Evolutionary conservation across 164 flowering plant genomes (phyloP), one percentile per base, ranked within the genome.

Genomic region (Santalum album): DNA sequence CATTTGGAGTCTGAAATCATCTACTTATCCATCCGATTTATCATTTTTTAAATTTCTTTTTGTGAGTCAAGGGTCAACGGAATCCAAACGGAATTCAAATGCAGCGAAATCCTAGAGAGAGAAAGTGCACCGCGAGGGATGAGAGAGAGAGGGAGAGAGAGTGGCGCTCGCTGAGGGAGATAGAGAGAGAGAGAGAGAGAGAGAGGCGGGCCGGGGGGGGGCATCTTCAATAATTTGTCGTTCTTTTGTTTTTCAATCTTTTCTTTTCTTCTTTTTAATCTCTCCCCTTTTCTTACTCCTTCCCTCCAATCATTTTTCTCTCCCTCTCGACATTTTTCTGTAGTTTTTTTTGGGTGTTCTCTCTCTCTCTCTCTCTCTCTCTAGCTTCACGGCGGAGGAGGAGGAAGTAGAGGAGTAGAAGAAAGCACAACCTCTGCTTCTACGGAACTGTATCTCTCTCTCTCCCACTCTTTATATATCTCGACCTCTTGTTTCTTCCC

Each of bases 401-500:
- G 23, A 66, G 76, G 76, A 72, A 69, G 76, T 54, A 62, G 76
- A 72, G 39, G 70, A 72, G 79, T 75, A 49, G 59, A 75, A 72
- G 79, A 61, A 75, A 72, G 49, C 62, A 54, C 59, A 65, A 32
- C 42, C 75, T 65, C 67, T 53, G 46, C 75, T 75, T 72, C 72
- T 69, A 72, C 79, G 76, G 48, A 69, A 69, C 70, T 59, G 59
- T 61, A 44, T 61, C 39, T 45, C 36, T 1, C n/a, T n/a, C n/a
- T n/a, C n/a, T n/a, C n/a, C n/a, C n/a, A n/a, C n/a, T n/a, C n/a
- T n/a, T n/a, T n/a, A n/a, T n/a, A n/a, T n/a, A n/a, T n/a, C n/a
- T n/a, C n/a, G 9, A 29, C 34, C 34, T 29, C 34, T 29, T 29
- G 34, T 29, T 29, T 29, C 34, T 29, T n/a, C n/a, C n/a, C n/a